phyloP scores from a whole-genome alignment of 495 filamentous ascomycete genomes.

The Staphylotrichum longicolle region DNA sequence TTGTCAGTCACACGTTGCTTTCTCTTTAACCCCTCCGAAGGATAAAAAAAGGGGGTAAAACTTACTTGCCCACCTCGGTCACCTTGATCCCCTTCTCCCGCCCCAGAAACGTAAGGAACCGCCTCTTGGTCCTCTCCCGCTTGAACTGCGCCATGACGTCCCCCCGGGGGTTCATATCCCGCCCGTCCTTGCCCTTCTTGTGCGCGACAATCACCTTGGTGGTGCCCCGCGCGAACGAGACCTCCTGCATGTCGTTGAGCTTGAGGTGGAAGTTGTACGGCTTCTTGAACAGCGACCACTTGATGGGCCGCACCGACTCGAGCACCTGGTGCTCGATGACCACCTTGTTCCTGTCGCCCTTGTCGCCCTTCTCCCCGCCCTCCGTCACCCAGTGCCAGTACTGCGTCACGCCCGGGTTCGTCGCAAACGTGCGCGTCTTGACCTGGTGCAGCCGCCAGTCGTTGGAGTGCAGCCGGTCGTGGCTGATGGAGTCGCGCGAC shows the following conservation, averaged over 20 bases:
- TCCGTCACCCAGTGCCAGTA: constrained; percentile 47
- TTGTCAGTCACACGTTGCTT: too few relatives aligned
- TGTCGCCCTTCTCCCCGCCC: neutral
- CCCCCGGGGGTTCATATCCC: constrained; percentile 27
- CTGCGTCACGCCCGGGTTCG: constrained; percentile 44
- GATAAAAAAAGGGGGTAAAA: neutral
- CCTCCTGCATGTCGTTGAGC: constrained; percentile 39
- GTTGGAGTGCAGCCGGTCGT: constrained; percentile 37
- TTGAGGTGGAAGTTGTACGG: constrained; percentile 46
- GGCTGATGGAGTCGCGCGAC: constrained; percentile 42
- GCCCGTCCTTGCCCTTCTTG: constrained; percentile 18
- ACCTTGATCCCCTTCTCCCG: constrained; percentile 41
- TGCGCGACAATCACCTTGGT: constrained; percentile 37
- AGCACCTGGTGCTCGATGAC: constrained; percentile 50
- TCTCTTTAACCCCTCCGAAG: too few relatives aligned
- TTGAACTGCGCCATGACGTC: constrained; percentile 46
- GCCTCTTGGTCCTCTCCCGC: constrained; percentile 45
- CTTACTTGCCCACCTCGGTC: constrained; percentile 36
- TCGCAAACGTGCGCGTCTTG: constrained; percentile 40
- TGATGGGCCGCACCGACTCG: constrained; percentile 38
- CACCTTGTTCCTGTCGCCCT: constrained; percentile 47
- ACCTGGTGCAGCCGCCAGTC: constrained; percentile 51
- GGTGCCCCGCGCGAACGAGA: constrained; percentile 35
- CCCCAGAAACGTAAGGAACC: constrained; percentile 42
- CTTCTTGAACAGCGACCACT: constrained; percentile 47